Evolutionary conservation across 208 protist species (phyloP).

Genomic region (Wallacemonas sp.): DNA sequence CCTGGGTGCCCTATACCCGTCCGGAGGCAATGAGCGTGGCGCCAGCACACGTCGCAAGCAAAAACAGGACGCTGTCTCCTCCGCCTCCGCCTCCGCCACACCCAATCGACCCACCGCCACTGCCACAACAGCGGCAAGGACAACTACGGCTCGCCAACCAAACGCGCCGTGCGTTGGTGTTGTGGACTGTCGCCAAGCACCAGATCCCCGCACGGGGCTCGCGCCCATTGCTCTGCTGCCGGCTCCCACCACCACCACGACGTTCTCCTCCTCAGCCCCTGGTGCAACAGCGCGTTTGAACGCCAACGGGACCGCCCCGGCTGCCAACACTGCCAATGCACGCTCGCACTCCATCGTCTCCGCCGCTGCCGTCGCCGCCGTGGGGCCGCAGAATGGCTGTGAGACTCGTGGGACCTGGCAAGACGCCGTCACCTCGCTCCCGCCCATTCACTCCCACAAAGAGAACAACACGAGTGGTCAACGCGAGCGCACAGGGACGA

Average conservation of each 20-base stretch:
- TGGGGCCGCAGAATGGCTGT: neutral
- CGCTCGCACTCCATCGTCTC: slow-evolving; percentile 2
- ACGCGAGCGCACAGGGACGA: neutral
- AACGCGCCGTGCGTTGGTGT: neutral
- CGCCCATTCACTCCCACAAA: neutral
- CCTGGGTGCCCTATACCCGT: slow-evolving; percentile 6
- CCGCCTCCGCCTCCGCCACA: no score
- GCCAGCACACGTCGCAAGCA: neutral
- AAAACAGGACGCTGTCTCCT: neutral
- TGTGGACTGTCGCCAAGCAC: neutral
- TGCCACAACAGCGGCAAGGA: neutral
- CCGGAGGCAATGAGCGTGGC: neutral
- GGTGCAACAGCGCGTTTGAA: neutral
- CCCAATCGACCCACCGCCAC: neutral
- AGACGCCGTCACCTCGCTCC: neutral
- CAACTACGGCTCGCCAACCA: neutral
- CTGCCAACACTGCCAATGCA: no score
- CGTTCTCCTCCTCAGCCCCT: neutral
- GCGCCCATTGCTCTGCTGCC: slow-evolving; percentile 7
- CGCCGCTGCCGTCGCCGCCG: neutral
- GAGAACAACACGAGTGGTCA: no score
- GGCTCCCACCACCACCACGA: neutral
- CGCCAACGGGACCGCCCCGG: neutral
- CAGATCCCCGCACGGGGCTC: neutral
- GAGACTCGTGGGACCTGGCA: neutral